Percentiles rank a stretch among this genome's conserved stretches.
phyloP scores from a whole-genome alignment of 2,329 filamentous ascomycete genomes.

The Hyphodiscus sp. region DNA sequence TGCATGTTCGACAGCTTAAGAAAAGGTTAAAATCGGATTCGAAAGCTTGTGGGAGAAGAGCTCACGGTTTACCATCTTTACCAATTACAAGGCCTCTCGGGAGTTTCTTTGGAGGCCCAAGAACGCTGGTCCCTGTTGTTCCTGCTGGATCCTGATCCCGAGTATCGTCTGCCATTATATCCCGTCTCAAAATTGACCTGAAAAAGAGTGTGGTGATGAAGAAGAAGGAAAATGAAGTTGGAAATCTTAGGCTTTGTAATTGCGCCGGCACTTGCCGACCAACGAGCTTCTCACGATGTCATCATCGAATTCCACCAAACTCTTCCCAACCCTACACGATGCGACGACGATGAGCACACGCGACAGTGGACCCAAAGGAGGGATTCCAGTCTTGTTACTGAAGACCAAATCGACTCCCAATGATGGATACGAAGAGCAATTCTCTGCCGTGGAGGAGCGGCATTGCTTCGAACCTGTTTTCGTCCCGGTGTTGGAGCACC shows the following conservation, averaged over 20 bases:
- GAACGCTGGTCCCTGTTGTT: constrained; percentile 7
- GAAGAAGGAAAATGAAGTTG: neutral
- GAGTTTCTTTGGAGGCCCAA: constrained; percentile 39
- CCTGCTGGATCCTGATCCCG: constrained; percentile 17
- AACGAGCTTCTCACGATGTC: neutral
- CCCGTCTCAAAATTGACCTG: neutral
- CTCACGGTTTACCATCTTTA: constrained; percentile 80
- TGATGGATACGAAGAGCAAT: constrained; percentile 67
- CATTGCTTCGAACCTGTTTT: constrained; percentile 57
- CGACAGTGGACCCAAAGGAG: constrained; percentile 8
- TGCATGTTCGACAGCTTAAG: constrained; percentile 64
- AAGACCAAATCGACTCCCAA: constrained; percentile 69
- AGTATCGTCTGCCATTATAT: constrained; percentile 26
- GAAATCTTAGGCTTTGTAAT: constrained; percentile 2
- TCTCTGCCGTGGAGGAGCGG: constrained; percentile 40
- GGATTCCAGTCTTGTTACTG: constrained; percentile 61
- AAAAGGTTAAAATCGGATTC: constrained; percentile 6
- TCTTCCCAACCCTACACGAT: constrained; percentile 5
- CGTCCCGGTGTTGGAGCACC: constrained; percentile 71
- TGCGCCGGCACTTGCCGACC: neutral
- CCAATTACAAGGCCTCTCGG: constrained; percentile 70
- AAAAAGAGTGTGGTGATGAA: neutral
- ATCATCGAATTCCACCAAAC: constrained; percentile 2
- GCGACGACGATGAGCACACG: constrained; percentile 15
- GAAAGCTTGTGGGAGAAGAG: constrained; percentile 9